Evolutionary conservation across 2,329 filamentous ascomycete species (phyloP), one percentile per base, ranked within the genome.

Genomic region (Penicillium sp.): DNA sequence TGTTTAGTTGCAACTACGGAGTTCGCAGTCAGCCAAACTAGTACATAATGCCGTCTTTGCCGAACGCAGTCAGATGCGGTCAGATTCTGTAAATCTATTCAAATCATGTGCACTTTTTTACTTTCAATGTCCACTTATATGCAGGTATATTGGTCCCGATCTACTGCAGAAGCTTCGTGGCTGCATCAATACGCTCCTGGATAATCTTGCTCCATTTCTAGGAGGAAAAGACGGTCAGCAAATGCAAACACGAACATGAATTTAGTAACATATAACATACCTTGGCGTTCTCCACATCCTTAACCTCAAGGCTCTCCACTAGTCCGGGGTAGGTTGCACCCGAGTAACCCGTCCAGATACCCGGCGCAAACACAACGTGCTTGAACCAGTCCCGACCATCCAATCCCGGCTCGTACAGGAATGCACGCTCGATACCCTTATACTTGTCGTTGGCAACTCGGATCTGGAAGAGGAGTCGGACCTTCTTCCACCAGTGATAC

Each of bases 351-450:
- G 89, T 95, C 89, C 90, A 95, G 42, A 92, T 68, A 0, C 91
- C 91, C 0, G 91, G 91, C 1, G 91, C 91, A 70, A 95, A 96
- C 1, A 96, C 87, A 2, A 95, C 86, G 63, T 96, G 92, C 74
- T 96, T 96, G 75, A 92, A 97, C 90, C 90, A 96, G 23, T 76
- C 75, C 52, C 92, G 77, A 1, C 83, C 82, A 66, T 95, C 91
- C 18, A 97, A 72, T 0, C 92, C 92, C 3, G 79, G 76, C 4
- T 81, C 72, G 61, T 89, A 86, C 54, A 96, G 62, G 69, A 96
- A 95, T 44, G 84, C 77, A 13, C 90, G 78, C 69, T 97, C 92
- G 0, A 97, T 73, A 7, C 77, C 75, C 78, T 95, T 95, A 76
- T 95, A 95, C 66, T 87, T 87, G 28, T 76, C 77, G 69, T 97